A percentile compares a stretch with the other conserved stretches of the same genome.
Conservation (phyloP, 1,139 yeast genomes). For the Saccharomyces hybrid region DNA sequence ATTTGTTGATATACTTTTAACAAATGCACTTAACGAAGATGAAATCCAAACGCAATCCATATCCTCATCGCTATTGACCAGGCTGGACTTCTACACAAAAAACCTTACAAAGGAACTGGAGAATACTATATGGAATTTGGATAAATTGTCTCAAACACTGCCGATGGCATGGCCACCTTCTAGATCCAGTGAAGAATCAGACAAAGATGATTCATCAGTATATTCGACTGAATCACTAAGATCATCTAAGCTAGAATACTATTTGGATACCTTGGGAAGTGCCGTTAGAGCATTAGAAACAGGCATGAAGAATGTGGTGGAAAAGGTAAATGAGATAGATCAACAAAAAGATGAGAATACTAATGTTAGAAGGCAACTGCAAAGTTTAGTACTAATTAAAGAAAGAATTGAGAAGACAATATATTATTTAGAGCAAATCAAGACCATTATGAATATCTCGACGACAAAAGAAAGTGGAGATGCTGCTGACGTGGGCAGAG, state of each 20-base stretch:
- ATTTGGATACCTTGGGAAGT: slow-evolving; percentile 50
- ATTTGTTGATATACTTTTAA: slow-evolving; percentile 40
- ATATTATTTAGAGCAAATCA: slow-evolving; percentile 39
- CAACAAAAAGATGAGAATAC: slow-evolving; percentile 14
- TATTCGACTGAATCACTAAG: slow-evolving; percentile 20
- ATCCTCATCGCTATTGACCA: slow-evolving; percentile 42
- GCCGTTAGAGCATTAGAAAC: slow-evolving; percentile 48
- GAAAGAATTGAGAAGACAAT: slow-evolving; percentile 41
- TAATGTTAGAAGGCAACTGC: slow-evolving; percentile 37
- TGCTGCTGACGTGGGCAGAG: slow-evolving; percentile 6
- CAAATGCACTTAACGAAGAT: slow-evolving; percentile 26
- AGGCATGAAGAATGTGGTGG: slow-evolving; percentile 38
- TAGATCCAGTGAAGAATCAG: slow-evolving; percentile 7
- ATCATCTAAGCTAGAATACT: slow-evolving; percentile 53
- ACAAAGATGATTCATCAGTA: slow-evolving; percentile 12
- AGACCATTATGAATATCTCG: slow-evolving; percentile 32
- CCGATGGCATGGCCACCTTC: slow-evolving; percentile 20
- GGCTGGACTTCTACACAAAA: slow-evolving; percentile 54
- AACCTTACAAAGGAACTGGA: slow-evolving; percentile 48
- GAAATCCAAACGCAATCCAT: slow-evolving; percentile 33
- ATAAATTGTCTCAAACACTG: slow-evolving; percentile 30
- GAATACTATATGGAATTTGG: slow-evolving; percentile 39
- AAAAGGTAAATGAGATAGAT: slow-evolving; percentile 23
- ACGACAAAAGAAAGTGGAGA: slow-evolving; percentile 7
- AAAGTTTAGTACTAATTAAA: slow-evolving; percentile 40